Percentiles rank a stretch among this genome's conserved stretches.
These are phyloP conservation scores for Solanum pennellii DNA, from an alignment of 257 asterid genomes.

Conservation along the genomic window DNA sequence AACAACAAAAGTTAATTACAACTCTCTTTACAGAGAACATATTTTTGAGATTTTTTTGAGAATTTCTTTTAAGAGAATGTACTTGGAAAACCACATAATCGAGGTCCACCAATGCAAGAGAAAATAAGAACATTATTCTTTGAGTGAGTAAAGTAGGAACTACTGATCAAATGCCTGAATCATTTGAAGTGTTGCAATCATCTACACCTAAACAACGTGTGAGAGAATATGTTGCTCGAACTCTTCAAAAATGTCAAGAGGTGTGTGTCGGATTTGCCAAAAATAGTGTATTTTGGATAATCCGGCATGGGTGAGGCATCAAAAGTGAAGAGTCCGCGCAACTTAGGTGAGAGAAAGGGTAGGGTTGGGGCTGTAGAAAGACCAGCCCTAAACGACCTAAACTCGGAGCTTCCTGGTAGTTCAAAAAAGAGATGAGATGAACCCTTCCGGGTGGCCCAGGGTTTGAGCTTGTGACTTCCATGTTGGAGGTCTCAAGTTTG, in stretches of 20 bases:
- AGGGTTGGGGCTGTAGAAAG: not conserved
- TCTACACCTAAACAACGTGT: not conserved
- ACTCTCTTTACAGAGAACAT: not conserved
- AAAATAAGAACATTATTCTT: not conserved
- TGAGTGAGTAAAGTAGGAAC: not conserved
- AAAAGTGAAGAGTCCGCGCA: too few relatives aligned
- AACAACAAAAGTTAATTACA: not conserved
- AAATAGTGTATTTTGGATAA: too few relatives aligned
- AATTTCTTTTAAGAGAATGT: not conserved
- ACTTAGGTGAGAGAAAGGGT: not conserved
- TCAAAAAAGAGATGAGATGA: not conserved
- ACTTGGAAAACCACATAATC: not conserved
- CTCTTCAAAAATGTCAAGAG: too few relatives aligned
- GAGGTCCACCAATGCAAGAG: not conserved
- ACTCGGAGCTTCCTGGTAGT: not conserved
- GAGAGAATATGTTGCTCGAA: not conserved
- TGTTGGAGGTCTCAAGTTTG: too few relatives aligned
- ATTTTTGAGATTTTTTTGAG: not conserved
- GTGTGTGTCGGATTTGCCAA: too few relatives aligned
- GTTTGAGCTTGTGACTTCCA: too few relatives aligned
- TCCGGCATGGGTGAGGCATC: too few relatives aligned
- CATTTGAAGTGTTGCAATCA: not conserved
- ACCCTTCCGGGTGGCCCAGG: too few relatives aligned
- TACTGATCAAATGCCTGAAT: not conserved
- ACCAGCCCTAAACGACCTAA: not conserved